These are phyloP conservation scores for Cylindrodendrum hubeiense DNA, from an alignment of 2,329 filamentous ascomycete genomes.

Conservation along the genomic window DNA sequence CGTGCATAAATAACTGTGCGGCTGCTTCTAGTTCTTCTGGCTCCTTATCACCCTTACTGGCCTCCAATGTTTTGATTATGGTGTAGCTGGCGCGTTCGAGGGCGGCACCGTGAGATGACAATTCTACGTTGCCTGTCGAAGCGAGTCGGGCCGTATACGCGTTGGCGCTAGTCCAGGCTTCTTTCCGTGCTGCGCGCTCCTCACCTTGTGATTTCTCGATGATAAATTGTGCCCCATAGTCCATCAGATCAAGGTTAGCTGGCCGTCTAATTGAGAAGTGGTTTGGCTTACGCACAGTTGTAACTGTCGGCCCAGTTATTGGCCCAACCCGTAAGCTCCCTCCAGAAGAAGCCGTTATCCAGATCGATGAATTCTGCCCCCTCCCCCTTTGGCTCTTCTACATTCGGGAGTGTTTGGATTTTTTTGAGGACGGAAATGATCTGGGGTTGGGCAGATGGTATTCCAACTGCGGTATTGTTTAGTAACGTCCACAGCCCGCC, in stretches of 20 bases:
- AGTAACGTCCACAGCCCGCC: constrained; percentile 24
- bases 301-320: constrained; percentile 19
- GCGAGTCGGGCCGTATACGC: constrained; percentile 16
- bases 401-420: constrained; percentile 10
- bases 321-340: constrained; percentile 13
- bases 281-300: constrained; percentile 18
- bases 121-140: background rate
- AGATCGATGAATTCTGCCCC: constrained; percentile 17
- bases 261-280: background rate
- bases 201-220: background rate
- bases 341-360: constrained; percentile 21
- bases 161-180: constrained; percentile 18
- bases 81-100: constrained; percentile 12
- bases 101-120: constrained; percentile 13
- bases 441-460: constrained; percentile 1
- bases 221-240: background rate
- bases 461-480: constrained; percentile 10
- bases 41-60: background rate
- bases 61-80: background rate
- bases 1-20: constrained; percentile 18
- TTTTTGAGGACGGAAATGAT: constrained; percentile 14
- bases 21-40: constrained; percentile 13
- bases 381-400: constrained; percentile 7
- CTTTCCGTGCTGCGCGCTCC: background rate
- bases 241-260: background rate